These are phyloP conservation scores for Marasmius tenuissimus DNA, from an alignment of 1,284 basidiomycete species.

Conservation along the genomic window DNA sequence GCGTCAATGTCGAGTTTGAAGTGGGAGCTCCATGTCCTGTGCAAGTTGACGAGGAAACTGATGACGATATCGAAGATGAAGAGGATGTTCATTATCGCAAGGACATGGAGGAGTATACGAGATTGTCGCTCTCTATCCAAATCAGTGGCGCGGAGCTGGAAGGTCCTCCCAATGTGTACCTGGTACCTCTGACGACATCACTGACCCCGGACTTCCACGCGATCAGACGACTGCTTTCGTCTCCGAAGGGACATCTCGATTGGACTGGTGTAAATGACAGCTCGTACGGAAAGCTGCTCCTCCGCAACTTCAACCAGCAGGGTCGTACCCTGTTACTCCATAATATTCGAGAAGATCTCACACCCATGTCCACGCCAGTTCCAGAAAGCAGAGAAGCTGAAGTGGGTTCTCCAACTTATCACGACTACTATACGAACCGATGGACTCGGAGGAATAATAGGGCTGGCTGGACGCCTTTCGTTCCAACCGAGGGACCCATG, in stretches of 20 bases:
- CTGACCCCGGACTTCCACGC: constrained; percentile 54
- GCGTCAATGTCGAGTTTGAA: constrained; percentile 33
- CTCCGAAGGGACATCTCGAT: constrained; percentile 51
- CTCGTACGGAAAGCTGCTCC: constrained; percentile 45
- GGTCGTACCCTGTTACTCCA: constrained; percentile 59
- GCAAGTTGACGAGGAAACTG: constrained; percentile 36
- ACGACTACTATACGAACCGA: constrained; percentile 55
- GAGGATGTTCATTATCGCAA: constrained; percentile 44
- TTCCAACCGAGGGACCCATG: constrained; percentile 58
- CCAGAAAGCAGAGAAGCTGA: constrained; percentile 43
- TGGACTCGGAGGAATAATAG: constrained; percentile 42
- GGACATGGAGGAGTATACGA: constrained; percentile 63
- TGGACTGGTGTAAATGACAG: constrained; percentile 52
- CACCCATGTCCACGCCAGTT: constrained; percentile 55
- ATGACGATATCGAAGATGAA: constrained; percentile 32
- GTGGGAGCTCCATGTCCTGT: constrained; percentile 20
- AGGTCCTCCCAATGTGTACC: constrained; percentile 52
- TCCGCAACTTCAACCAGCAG: constrained; percentile 53
- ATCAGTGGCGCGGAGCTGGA: constrained; percentile 56
- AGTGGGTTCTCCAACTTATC: constrained; percentile 48
- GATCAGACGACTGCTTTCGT: constrained; percentile 47
- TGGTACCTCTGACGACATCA: constrained; percentile 57
- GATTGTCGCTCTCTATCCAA: constrained; percentile 59
- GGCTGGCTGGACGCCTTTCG: constrained; percentile 26
- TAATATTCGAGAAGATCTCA: constrained; percentile 60